phyloP scores from a whole-genome alignment of 1,284 basidiomycete genomes.

The Anthracocystis setariae region DNA sequence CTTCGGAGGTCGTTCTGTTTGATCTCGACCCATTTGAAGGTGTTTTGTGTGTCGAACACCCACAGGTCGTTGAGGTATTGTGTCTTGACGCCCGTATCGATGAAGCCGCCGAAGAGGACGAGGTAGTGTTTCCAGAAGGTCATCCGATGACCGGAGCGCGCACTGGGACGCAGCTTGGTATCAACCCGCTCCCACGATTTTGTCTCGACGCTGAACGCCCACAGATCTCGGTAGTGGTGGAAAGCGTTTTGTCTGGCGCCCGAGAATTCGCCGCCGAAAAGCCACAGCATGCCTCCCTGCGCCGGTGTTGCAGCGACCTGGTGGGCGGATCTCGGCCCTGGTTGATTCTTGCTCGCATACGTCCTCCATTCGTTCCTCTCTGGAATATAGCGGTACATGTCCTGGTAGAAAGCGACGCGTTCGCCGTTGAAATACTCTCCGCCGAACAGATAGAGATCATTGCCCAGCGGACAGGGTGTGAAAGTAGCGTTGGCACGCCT shows the following conservation, averaged over 20 bases:
- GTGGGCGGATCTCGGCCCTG: conserved; percentile 65
- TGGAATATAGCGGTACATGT: conserved; percentile 64
- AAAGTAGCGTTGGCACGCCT: conserved; percentile 65
- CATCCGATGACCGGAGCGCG: conserved; percentile 85
- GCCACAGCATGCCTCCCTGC: conserved; percentile 66
- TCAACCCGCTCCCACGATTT: conserved; percentile 89
- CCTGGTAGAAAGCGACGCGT: conserved; percentile 62
- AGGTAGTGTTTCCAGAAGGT: conserved; percentile 86
- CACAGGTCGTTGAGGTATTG: conserved; percentile 87
- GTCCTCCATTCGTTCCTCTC: conserved; percentile 63
- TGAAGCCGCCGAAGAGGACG: conserved; percentile 86
- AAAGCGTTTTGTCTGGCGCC: conserved; percentile 86
- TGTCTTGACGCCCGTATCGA: conserved; percentile 80
- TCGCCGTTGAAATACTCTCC: conserved; percentile 68
- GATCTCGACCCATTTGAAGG: conserved; percentile 86
- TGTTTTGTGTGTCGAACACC: conserved; percentile 82
- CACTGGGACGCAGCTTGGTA: conserved; percentile 81
- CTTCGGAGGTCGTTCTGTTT: conserved; percentile 70
- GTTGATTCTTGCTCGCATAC: conserved; percentile 63
- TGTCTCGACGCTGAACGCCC: conserved; percentile 60
- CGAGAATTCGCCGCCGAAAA: conserved; percentile 71
- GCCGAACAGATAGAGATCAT: conserved; percentile 66
- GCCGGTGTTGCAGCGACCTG: conserved; percentile 62
- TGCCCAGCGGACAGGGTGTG: conserved; percentile 64
- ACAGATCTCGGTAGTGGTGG: conserved; percentile 83